Conservation (phyloP, 768 basidiomycete genomes). For the Rubroboletus satanas region DNA sequence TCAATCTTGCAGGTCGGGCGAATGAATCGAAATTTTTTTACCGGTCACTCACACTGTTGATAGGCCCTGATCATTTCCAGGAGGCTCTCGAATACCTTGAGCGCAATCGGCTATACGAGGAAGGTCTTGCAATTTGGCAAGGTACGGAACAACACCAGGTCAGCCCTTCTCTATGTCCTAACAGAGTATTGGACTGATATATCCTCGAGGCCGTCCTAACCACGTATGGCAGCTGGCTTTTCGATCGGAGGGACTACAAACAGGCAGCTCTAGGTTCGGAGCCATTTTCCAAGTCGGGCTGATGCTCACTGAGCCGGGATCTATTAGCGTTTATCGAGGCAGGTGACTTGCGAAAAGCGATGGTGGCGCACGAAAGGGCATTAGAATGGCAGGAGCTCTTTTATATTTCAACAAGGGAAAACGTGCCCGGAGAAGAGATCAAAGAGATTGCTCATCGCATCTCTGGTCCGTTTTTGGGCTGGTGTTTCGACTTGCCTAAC, state of each 20-base stretch:
- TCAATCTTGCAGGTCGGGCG: conserved; percentile 64
- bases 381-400: conserved; percentile 92
- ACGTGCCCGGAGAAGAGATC: conserved; percentile 52
- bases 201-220: conserved; percentile 57
- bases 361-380: conserved; percentile 84
- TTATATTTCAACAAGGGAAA: conserved; percentile 59
- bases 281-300: not conserved
- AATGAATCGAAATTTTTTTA: not conserved
- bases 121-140: conserved; percentile 73
- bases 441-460: conserved; percentile 68
- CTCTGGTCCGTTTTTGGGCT: conserved; percentile 53
- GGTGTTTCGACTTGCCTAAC: not conserved
- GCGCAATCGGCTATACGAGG: conserved; percentile 67
- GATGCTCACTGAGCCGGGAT: conserved; percentile 4
- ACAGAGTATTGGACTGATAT: conserved; percentile 5
- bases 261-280: conserved; percentile 76
- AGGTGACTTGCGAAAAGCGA: conserved; percentile 59
- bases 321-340: conserved; percentile 72
- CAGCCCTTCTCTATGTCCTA: conserved; percentile 13
- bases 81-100: conserved; percentile 82
- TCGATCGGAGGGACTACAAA: conserved; percentile 75
- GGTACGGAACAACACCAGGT: conserved; percentile 63
- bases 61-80: conserved; percentile 68
- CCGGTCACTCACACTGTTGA: conserved; percentile 4
- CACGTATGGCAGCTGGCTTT: conserved; percentile 83